Conservation (phyloP, 768 basidiomycete species). For the Mrakia frigida region DNA sequence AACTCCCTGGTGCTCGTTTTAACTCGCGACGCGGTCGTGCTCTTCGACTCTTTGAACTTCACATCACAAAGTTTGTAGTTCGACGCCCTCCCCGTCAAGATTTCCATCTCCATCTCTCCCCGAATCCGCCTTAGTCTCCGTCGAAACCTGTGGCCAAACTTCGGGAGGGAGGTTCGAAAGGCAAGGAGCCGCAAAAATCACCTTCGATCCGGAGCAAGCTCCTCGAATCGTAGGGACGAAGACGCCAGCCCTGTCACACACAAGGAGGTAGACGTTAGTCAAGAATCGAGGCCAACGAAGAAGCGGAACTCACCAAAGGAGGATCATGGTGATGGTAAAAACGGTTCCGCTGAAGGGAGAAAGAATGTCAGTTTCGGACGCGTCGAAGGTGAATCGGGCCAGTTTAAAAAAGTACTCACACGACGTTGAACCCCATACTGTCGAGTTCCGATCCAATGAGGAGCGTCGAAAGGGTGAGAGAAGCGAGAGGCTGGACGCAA, state of each 20-base stretch:
- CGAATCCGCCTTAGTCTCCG: neutral
- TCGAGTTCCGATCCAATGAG: slow-evolving; percentile 33
- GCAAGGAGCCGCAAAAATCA: slow-evolving; percentile 34
- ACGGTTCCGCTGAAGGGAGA: slow-evolving; percentile 18
- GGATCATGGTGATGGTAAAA: slow-evolving; percentile 28
- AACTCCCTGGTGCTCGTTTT: too few relatives aligned
- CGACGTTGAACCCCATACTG: slow-evolving; percentile 26
- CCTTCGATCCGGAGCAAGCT: slow-evolving; percentile 15
- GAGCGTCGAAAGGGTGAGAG: slow-evolving; percentile 34
- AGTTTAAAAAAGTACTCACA: neutral
- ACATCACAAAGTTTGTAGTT: neutral
- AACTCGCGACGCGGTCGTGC: too few relatives aligned
- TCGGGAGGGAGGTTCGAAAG: slow-evolving; percentile 12
- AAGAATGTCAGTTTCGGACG: neutral
- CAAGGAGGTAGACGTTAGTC: neutral
- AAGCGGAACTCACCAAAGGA: slow-evolving; percentile 14
- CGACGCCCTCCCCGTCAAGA: neutral
- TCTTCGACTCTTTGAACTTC: neutral
- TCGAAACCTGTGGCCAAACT: neutral
- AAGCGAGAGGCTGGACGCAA: slow-evolving; percentile 31
- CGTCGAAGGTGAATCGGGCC: neutral
- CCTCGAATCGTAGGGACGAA: slow-evolving; percentile 31
- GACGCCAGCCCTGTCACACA: slow-evolving; percentile 21
- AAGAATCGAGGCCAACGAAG: too few relatives aligned
- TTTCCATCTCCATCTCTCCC: neutral